Evolutionary conservation across 306 rosid species (phyloP), one percentile per base, ranked within the genome.

Genomic region (Dryas alaskensis): DNA sequence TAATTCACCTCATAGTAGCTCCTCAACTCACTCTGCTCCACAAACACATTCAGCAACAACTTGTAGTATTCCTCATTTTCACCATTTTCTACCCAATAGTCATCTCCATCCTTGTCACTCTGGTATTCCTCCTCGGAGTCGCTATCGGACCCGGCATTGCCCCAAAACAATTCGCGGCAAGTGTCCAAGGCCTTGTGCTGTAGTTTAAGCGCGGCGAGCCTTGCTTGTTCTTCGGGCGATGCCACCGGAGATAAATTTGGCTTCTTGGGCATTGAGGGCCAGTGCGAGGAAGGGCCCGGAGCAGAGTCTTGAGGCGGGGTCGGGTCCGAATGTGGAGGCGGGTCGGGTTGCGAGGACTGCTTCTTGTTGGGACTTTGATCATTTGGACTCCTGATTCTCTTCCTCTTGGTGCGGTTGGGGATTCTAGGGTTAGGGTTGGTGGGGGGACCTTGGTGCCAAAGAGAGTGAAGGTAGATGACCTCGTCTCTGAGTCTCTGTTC

Each of bases 371-470:
- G 64, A 2, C 3, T 6, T 40, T 54, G 40, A 8, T 16, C 17
- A 8, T 10, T 9, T 3, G 39, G 7, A 2, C 12, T 52, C 9
- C 46, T 6, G 25, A 8, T 25, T 51, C 53, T 54, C 59, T 65
- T 79, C 73, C 8, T 59, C 25, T 74, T 14, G 49, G 64, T 16
- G 73, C 52, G 37, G 10, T 31, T 9, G 39, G 42, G 37, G 48
- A 22, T 1, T 57, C 16, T 8, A 6, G 46, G n/a, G 44, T 55
- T 31, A 45, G 52, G 54, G 54, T 39, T 8, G 39, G 63, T 72
- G 5, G 85, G 80, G 37, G 89, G 97, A 6, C 91, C 91, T 81
- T 75, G 96, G 61, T 54, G 89, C 92, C 95, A 87, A 12, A 92
- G 89, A 84, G 88, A 70, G 71, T 87, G 97, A 42, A 87, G 92